Conservation (phyloP, 176 grass and related monocot species). For the Oryza brachyantha region DNA sequence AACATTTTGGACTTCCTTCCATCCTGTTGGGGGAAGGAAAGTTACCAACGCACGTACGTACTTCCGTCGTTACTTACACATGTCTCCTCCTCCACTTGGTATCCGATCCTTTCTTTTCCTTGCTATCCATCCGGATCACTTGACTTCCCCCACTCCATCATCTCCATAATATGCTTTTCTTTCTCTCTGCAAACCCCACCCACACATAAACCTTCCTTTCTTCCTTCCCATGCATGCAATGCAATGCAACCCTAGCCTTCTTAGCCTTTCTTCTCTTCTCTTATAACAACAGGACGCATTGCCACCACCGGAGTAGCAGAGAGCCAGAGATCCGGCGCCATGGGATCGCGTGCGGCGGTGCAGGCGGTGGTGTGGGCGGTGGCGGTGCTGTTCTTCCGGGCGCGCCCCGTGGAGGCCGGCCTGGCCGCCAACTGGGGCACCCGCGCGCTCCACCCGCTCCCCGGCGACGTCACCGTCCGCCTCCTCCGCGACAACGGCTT, state of each 20-base stretch:
- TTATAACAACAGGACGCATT: too few species aligned
- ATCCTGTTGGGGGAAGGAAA: too few species aligned
- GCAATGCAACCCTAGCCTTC: background rate
- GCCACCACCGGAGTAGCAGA: too few species aligned
- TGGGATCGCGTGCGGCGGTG: conserved; percentile 34
- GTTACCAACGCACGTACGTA: too few species aligned
- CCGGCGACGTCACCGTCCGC: conserved; percentile 59
- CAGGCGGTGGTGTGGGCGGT: conserved; percentile 44
- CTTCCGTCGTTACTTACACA: too few species aligned
- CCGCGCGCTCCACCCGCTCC: conserved; percentile 48
- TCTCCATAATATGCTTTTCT: conserved; percentile 26
- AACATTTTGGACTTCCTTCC: too few species aligned
- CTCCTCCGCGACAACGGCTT: conserved; percentile 78
- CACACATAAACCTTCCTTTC: background rate
- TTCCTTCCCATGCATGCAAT: background rate
- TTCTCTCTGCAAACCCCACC: background rate
- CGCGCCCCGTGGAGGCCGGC: conserved; percentile 33
- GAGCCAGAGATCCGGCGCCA: too few species aligned
- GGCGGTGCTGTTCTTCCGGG: conserved; percentile 39
- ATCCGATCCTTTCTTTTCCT: conserved; percentile 30
- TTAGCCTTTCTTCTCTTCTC: background rate
- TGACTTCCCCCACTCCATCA: too few species aligned
- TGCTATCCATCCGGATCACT: background rate
- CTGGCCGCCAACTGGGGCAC: conserved; percentile 87
- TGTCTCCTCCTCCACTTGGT: too few species aligned